Evolutionary conservation across 2,329 filamentous ascomycete genomes (phyloP), one percentile per base, ranked within the genome.

Genomic region (Incumbomyces lentus): DNA sequence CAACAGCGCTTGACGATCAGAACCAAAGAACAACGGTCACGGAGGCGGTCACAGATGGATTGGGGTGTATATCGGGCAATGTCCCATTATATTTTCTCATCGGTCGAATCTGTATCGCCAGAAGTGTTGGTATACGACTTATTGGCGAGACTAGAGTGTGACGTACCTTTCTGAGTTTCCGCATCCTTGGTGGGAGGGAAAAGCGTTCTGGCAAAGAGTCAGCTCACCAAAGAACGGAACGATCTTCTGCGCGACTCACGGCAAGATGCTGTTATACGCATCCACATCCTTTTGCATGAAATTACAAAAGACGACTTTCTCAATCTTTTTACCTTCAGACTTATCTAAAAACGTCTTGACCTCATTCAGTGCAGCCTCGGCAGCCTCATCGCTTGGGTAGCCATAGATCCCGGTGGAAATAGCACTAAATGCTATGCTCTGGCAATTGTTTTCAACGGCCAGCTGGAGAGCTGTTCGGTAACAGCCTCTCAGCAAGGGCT

Each of bases 351-450:
- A 82, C 35, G 63, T 64, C 44, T 72, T 69, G 37, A 79, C 75
- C 32, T 77, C 76, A 29, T 74, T 68, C 44, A 84, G 73, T 1
- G 87, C 92, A 8, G 82, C 73, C n/a, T 71, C 63, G 0, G 87
- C 86, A 1, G 90, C 92, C 34, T 81, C 74, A 1, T 60, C 53
- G 56, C 78, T 84, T 0, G 90, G 90, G 60, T 93, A 96, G 1
- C 86, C 86, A 60, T 95, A 96, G 1, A 95, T 64, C 0, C 90
- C 92, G 1, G 90, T 95, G 60, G 88, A 94, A 49, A 96, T 74
- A 16, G 79, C 82, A 34, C 82, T 79, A 57, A 98, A 95, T 0
- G 86, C 92, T 46, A 96, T 73, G 38, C 76, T 86, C 59, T 73
- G 76, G 58, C 85, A 75, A 1, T 71, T 73, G 45, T 82, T 73